Conservation (phyloP, 108 stramenopile species). For the Pelagomonas calceolata region DNA sequence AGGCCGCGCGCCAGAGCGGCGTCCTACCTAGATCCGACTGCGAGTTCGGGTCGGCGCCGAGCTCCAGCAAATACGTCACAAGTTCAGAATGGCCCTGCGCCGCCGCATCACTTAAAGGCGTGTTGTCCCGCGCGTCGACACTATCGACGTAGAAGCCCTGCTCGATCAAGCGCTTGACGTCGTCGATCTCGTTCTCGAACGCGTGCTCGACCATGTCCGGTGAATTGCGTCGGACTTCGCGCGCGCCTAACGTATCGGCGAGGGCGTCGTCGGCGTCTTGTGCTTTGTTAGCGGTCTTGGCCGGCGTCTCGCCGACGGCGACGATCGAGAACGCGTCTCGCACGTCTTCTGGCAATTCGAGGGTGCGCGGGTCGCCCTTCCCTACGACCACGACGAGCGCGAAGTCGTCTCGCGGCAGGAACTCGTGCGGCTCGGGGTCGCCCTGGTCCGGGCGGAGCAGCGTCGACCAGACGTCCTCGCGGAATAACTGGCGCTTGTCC, state of each 20-base stretch:
- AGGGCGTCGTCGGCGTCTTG: slow-evolving; percentile 11
- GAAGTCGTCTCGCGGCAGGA: slow-evolving; percentile 20
- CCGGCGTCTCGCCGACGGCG: slow-evolving; percentile 11
- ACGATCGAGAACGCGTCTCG: slow-evolving; percentile 12
- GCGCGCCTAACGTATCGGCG: slow-evolving; percentile 21
- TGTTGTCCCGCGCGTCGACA: slow-evolving; percentile 25
- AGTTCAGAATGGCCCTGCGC: slow-evolving; percentile 24
- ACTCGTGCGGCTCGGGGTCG: slow-evolving; percentile 19
- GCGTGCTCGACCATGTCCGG: slow-evolving; percentile 25
- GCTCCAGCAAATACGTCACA: slow-evolving; percentile 18
- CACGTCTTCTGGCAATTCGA: slow-evolving; percentile 4
- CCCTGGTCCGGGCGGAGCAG: slow-evolving; percentile 18
- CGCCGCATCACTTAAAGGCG: slow-evolving; percentile 32
- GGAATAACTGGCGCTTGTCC: slow-evolving; percentile 12
- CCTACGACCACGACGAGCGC: slow-evolving; percentile 15
- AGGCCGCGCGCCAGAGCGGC: slow-evolving; percentile 25
- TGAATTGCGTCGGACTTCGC: slow-evolving; percentile 21
- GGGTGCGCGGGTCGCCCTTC: not conserved
- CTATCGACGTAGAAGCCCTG: slow-evolving; percentile 27
- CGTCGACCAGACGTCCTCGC: slow-evolving; percentile 16
- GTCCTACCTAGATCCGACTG: slow-evolving; percentile 20
- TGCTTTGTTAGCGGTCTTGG: not conserved
- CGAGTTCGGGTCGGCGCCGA: slow-evolving; percentile 31
- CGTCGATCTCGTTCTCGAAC: slow-evolving; percentile 38
- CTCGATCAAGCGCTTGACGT: slow-evolving; percentile 15